phyloP scores from a whole-genome alignment of 805 yeast species.

The Ogataea paradorogensis region DNA sequence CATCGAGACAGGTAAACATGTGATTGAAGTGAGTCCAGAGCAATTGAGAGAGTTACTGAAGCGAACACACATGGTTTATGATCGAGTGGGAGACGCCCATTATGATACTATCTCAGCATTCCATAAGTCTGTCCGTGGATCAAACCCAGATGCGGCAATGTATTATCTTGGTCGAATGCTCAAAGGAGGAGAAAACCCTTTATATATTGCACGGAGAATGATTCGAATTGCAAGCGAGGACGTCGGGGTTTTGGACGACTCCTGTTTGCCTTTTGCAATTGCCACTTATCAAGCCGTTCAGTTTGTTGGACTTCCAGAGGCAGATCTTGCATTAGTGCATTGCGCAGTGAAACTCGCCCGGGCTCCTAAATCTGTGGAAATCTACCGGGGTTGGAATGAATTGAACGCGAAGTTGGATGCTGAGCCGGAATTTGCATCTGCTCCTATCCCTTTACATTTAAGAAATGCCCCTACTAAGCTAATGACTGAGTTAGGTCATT shows the following conservation, averaged over 20 bases:
- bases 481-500: constrained; percentile 87
- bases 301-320: constrained; percentile 93
- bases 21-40: constrained; percentile 38
- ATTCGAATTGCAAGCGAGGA: constrained; percentile 95
- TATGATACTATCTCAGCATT: constrained; percentile 95
- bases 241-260: constrained; percentile 79
- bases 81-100: constrained; percentile 85
- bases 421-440: constrained; percentile 56
- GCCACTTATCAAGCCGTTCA: constrained; percentile 85
- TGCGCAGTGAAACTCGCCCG: constrained; percentile 87
- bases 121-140: constrained; percentile 89
- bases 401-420: constrained; percentile 58
- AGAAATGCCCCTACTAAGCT: constrained; percentile 92
- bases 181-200: constrained; percentile 90
- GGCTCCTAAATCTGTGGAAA: constrained; percentile 82
- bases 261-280: constrained; percentile 81
- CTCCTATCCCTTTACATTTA: constrained; percentile 75
- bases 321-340: constrained; percentile 83
- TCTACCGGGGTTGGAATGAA: constrained; percentile 74
- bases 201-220: constrained; percentile 87
- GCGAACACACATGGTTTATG: constrained; percentile 64
- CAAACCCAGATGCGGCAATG: constrained; percentile 84
- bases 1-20: constrained; percentile 9
- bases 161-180: constrained; percentile 87
- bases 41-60: constrained; percentile 41